Conservation (phyloP, 768 basidiomycete species). For the Pleurotus djamor region DNA sequence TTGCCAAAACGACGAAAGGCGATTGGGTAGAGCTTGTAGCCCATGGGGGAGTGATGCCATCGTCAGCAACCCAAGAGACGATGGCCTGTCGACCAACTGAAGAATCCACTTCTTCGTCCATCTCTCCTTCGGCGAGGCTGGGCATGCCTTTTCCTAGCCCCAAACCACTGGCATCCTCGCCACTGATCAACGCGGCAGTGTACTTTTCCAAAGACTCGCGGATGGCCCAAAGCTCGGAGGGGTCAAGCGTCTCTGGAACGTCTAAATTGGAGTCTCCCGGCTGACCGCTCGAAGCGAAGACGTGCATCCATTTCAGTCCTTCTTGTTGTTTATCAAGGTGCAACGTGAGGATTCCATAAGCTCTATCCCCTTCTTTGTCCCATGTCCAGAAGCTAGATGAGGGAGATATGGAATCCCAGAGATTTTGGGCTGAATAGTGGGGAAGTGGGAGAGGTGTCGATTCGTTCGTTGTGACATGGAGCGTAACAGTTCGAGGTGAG, state of each 20-base stretch:
- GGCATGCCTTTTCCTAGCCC: conserved; percentile 72
- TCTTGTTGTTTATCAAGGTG: conserved; percentile 87
- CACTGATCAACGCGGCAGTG: conserved; percentile 59
- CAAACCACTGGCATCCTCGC: conserved; percentile 58
- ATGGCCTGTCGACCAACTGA: conserved; percentile 64
- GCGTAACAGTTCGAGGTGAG: conserved; percentile 59
- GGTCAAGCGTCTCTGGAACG: conserved; percentile 87
- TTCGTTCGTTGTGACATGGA: conserved; percentile 50
- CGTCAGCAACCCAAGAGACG: conserved; percentile 64
- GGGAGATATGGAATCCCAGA: conserved; percentile 82
- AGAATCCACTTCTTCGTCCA: conserved; percentile 87
- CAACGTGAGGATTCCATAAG: conserved; percentile 72
- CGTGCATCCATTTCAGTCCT: conserved; percentile 82
- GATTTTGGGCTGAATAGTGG: conserved; percentile 53
- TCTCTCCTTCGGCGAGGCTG: conserved; percentile 82
- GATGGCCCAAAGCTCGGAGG: conserved; percentile 76
- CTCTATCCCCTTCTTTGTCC: conserved; percentile 71
- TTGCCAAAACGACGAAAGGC: conserved; percentile 62
- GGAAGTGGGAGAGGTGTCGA: conserved; percentile 42
- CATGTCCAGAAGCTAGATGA: conserved; percentile 92
- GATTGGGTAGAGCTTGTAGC: conserved; percentile 13
- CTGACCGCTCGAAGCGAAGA: conserved; percentile 57
- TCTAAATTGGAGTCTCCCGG: conserved; percentile 48
- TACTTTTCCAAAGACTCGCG: conserved; percentile 86
- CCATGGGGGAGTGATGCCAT: conserved; percentile 47